Base-by-base conservation (phyloP, 2,329 filamentous ascomycete genomes). In the Cyanodermella asteris region DNA sequence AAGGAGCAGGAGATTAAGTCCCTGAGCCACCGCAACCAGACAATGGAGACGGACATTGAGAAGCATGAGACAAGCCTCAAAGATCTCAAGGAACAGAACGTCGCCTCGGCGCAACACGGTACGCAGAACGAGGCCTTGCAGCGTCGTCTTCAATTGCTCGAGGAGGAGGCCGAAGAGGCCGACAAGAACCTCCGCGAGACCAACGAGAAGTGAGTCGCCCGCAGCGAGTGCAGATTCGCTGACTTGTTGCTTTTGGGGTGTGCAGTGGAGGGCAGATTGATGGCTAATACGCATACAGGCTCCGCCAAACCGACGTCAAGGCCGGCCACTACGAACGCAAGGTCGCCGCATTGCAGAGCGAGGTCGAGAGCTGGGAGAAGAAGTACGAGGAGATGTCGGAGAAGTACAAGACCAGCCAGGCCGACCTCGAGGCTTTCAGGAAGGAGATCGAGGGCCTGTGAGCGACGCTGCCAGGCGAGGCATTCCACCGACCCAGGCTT, bases 1-100 rank as follows among this genome's bases (percentile, higher is more conserved):
- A 94, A 94, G 63, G 87, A 94, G 61, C 82, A 94, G 56, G 84
- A 94, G 53, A 91, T 94, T 53, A 90, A 77, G 38, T 94, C 87
- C 27, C 69, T 94, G 44, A 70, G 74, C 49, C 84, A 94, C 72
- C 90, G 84, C 63, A 93, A 91, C 59, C 69, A 71, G 44, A 63
- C 91, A 33, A 73, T 94, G 32, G 87, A 94, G 59, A 42, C 51
- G 34, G 81, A 94, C 50, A 72, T 91, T 39, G 84, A 93, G 60
- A 91, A 91, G 64, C 64, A 91, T 37, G 87, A 94, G 61, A 53
- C 55, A 35, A 57, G 61, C 42, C 64, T 91, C 51, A 78, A 80
- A 58, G 77, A 90, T 39, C 66, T 73, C 51, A 97, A 97, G 68
- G 72, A 72, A 47, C 60, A 72, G 36, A 78, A 77, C 46, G 75